Evolutionary conservation across 257 asterid species (phyloP), one percentile per base, ranked within the genome.

Genomic region (Euphrasia confusa): DNA sequence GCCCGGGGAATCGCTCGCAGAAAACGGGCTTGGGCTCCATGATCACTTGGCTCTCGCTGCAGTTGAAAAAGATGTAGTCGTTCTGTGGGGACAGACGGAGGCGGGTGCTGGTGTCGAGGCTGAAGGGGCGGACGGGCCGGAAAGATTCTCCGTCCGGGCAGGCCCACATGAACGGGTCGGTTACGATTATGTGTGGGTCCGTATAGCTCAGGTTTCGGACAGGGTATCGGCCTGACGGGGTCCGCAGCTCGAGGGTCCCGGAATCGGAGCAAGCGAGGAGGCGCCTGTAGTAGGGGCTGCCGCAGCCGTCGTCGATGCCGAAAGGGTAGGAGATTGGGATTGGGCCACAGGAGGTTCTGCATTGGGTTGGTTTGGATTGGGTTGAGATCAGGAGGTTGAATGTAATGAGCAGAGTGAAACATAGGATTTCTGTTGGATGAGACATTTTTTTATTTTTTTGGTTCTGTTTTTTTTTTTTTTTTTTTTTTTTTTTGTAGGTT

Each of bases 301-400:
- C 97, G 5, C 99, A 89, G 49, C 97, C 99, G 64, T 89, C 89
- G 52, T 89, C 99, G 18, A 92, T 67, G 39, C 97, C 97, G 24
- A 92, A 89, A 24, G 99, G 99, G 70, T 89, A 92, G 61, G 64
- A 66, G 67, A 89, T 86, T 7, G 93, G 94, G 33, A 86, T 67
- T 28, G 63, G 76, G 24, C 97, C 97, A 55, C 99, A 92, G 0
- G 93, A 74, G 35, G 71, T 79, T 58, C 95, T 63, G 79, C 99
- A 92, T 54, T 67, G 79, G 65, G 30, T 78, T 64, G 83, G 18
- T 72, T 81, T 81, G 61, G 95, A 77, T 63, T 71, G 60, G 39
- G 62, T 2, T 2, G 77, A 64, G 18, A 72, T 4, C 45, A 49
- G 60, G 24, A 30, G 48, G 33, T 47, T 53, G 63, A 7, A 12